Conservation (phyloP, 2,329 filamentous ascomycete genomes). For the Monilinia fructigena region DNA sequence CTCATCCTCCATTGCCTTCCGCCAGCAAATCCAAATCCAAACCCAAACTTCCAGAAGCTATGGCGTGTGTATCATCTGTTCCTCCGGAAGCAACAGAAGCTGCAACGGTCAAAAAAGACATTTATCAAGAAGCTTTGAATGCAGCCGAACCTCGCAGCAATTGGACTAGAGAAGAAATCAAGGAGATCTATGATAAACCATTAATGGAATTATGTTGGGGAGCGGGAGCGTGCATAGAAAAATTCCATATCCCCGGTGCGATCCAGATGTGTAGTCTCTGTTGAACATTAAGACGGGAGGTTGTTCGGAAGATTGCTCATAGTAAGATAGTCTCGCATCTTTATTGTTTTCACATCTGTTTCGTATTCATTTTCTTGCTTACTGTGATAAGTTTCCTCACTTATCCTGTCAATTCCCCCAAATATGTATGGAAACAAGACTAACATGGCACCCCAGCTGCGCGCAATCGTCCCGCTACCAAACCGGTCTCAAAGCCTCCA, state of each 20-base stretch:
- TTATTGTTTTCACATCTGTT: not conserved
- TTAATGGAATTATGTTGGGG: conserved; percentile 76
- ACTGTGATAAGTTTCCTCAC: accelerated
- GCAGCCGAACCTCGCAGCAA: conserved; percentile 63
- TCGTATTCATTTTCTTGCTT: accelerated
- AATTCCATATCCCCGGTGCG: conserved; percentile 78
- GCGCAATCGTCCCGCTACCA: conserved; percentile 81
- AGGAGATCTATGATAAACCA: conserved; percentile 77
- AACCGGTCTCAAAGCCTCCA: conserved; percentile 74
- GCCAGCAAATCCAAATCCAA: not conserved
- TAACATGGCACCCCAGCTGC: conserved; percentile 46
- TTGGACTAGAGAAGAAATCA: conserved; percentile 81
- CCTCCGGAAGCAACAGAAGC: conserved; percentile 8
- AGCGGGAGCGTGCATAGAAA: conserved; percentile 72
- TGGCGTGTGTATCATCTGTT: conserved; percentile 18
- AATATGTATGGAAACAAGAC: not conserved
- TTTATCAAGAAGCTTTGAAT: conserved; percentile 51
- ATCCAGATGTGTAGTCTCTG: conserved; percentile 90
- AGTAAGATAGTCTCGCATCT: conserved; percentile 42
- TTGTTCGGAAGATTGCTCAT: conserved; percentile 88
- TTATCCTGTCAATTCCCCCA: not conserved
- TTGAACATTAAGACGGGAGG: conserved; percentile 98
- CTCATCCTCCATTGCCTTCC: not conserved
- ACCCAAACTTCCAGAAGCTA: not conserved
- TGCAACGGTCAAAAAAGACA: not conserved